These are phyloP conservation scores for Pisolithus thermaeus DNA, from an alignment of 1,284 basidiomycete species.

Conservation along the genomic window DNA sequence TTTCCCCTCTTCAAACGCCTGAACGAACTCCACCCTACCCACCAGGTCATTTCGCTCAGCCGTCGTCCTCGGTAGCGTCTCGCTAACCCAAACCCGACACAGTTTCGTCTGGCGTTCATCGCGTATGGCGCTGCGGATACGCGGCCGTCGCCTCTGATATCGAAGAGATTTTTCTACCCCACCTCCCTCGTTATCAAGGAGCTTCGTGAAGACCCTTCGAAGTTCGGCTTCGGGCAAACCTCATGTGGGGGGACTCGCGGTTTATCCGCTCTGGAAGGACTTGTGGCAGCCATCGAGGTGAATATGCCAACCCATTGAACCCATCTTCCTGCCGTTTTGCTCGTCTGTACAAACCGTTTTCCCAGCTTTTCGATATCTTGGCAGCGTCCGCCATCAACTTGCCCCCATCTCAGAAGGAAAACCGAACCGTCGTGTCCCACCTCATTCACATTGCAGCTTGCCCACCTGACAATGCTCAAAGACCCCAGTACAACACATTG, in stretches of 20 bases:
- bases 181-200: constrained; percentile 35
- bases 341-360: background rate
- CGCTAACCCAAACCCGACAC: constrained; percentile 5
- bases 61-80: constrained; percentile 1
- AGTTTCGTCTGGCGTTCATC: constrained; percentile 54
- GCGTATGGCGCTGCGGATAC: constrained; percentile 52
- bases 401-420: constrained; percentile 24
- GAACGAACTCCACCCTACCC: constrained; percentile 35
- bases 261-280: constrained; percentile 64
- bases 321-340: background rate
- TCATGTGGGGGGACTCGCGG: constrained; percentile 45
- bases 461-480: constrained; percentile 46
- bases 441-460: constrained; percentile 59
- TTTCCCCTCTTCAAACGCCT: constrained; percentile 48
- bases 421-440: constrained; percentile 37
- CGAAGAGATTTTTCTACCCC: constrained; percentile 50
- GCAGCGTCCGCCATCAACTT: constrained; percentile 16
- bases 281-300: constrained; percentile 69
- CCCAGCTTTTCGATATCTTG: constrained; percentile 28
- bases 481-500: constrained; percentile 51
- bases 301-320: constrained; percentile 9
- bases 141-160: constrained; percentile 47
- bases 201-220: constrained; percentile 41
- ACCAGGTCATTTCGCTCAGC: constrained; percentile 27
- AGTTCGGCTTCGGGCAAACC: constrained; percentile 53